phyloP scores from a whole-genome alignment of 2,329 filamentous ascomycete species.

The Clonostachys chloroleuca region DNA sequence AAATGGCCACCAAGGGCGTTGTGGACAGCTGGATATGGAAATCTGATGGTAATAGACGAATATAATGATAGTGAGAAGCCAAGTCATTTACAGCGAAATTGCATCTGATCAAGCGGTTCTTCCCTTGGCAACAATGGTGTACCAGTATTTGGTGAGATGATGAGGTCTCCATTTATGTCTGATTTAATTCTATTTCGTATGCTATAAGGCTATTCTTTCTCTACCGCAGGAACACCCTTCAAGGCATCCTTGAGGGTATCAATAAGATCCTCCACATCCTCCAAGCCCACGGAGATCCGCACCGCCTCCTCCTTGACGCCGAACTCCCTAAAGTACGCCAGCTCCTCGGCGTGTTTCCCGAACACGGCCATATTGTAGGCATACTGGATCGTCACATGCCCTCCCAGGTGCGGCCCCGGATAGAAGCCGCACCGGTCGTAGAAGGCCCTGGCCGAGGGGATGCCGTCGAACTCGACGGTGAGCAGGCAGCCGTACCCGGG shows the following conservation, averaged over 20 bases:
- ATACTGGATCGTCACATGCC: constrained; percentile 42
- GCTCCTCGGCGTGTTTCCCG: constrained; percentile 27
- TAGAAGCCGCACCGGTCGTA: constrained; percentile 44
- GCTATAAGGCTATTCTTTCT: constrained; percentile 1
- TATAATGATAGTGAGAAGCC: not conserved
- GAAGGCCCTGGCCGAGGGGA: constrained; percentile 35
- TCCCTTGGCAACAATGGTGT: no score
- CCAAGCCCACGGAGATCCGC: constrained; percentile 41
- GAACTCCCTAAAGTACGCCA: constrained; percentile 25
- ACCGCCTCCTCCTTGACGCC: constrained; percentile 34
- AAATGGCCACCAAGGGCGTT: no score
- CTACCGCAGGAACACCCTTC: constrained; percentile 10
- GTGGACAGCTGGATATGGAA: not conserved
- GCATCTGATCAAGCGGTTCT: no score
- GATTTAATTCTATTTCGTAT: not conserved
- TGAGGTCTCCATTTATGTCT: not conserved
- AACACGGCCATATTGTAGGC: constrained; percentile 41
- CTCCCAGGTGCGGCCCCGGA: constrained; percentile 48
- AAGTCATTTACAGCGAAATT: no score
- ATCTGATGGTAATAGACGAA: not conserved
- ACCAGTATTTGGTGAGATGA: no score
- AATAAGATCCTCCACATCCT: constrained; percentile 33
- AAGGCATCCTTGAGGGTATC: constrained; percentile 29
- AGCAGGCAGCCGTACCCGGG: constrained; percentile 53
- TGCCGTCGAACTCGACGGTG: constrained; percentile 41